Conservation (phyloP, 768 basidiomycete species). For the Polyporus arcularius region DNA sequence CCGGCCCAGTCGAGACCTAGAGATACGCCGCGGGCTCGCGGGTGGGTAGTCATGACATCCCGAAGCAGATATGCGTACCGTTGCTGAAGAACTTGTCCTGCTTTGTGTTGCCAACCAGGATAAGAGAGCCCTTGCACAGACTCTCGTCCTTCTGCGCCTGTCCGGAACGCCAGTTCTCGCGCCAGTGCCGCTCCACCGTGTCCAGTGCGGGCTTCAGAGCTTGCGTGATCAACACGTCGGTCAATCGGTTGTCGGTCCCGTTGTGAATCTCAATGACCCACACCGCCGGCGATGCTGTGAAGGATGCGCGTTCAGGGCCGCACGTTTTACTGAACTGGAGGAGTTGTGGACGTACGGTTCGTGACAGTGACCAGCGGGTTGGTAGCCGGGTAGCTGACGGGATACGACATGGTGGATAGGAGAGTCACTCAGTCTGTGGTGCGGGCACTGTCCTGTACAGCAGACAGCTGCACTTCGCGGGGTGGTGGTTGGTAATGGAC, state of each 20-base stretch:
- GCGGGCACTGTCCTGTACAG: too few species aligned
- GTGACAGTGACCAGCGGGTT: slow-evolving; percentile 66
- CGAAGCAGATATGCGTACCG: slow-evolving; percentile 42
- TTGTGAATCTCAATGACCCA: slow-evolving; percentile 86
- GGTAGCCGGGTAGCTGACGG: slow-evolving; percentile 49
- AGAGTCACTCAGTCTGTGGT: too few species aligned
- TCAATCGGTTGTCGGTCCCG: slow-evolving; percentile 72
- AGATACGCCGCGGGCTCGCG: not conserved
- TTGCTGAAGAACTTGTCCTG: slow-evolving; percentile 93
- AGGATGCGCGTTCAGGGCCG: not conserved
- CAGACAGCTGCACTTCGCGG: not conserved
- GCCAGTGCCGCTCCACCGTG: slow-evolving; percentile 73
- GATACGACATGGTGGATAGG: slow-evolving; percentile 40
- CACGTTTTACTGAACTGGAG: not conserved
- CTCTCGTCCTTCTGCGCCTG: slow-evolving; percentile 45
- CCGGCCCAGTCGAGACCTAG: slow-evolving; percentile 66
- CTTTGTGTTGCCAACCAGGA: slow-evolving; percentile 71
- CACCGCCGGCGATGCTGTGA: slow-evolving; percentile 53
- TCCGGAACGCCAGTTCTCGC: slow-evolving; percentile 48
- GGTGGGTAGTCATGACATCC: not conserved
- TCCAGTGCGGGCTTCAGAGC: slow-evolving; percentile 73
- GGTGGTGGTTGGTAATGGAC: not conserved
- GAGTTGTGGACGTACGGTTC: slow-evolving; percentile 47
- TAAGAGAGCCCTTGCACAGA: slow-evolving; percentile 67
- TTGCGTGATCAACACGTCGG: slow-evolving; percentile 53